Evolutionary conservation across 2,329 filamentous ascomycete genomes (phyloP).

Genomic region (Calonectria leucothoes): DNA sequence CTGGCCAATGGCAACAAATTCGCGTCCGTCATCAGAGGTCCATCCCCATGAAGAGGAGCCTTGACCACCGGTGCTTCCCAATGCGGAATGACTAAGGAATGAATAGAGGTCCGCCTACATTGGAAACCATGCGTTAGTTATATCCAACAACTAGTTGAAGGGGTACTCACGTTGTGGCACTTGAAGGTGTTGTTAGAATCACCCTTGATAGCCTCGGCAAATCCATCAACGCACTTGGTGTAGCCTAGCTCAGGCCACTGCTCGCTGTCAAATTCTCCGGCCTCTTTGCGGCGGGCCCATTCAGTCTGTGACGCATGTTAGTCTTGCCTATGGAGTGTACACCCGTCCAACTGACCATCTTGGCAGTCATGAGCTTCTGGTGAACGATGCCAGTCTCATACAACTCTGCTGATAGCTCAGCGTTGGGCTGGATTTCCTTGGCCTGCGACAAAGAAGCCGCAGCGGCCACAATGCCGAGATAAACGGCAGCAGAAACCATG

Average conservation of each 20-base stretch:
- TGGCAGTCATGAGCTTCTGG: neutral
- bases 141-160: too few species aligned
- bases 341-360: neutral
- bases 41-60: slow-evolving; percentile 58
- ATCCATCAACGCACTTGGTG: neutral
- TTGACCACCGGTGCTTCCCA: slow-evolving; percentile 56
- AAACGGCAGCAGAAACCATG: neutral
- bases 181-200: neutral
- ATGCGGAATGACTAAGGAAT: slow-evolving; percentile 40
- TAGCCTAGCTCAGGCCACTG: neutral
- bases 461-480: neutral
- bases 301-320: neutral
- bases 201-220: neutral
- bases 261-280: neutral
- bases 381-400: neutral
- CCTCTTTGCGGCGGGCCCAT: neutral
- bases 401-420: neutral
- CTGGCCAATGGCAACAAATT: slow-evolving; percentile 62
- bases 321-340: neutral
- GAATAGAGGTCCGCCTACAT: neutral
- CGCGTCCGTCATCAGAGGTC: slow-evolving; percentile 60
- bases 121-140: neutral
- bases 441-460: neutral
- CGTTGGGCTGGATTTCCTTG: neutral
- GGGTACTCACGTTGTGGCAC: neutral